Conservation (phyloP, 2,329 filamentous ascomycete species). For the Alternaria dauci region DNA sequence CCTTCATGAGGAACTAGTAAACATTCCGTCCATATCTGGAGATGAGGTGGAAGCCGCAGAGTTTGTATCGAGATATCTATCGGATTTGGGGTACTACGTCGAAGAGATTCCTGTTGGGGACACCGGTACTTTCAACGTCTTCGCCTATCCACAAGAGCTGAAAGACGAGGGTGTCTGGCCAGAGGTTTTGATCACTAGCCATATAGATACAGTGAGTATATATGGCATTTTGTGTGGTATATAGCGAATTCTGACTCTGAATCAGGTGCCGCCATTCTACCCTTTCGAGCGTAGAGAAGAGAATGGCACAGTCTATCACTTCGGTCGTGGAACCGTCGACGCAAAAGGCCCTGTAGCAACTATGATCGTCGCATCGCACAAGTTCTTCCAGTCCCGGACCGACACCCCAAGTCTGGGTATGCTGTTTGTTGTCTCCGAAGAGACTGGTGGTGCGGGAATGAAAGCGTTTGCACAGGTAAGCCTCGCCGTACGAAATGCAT, state of each 20-base stretch:
- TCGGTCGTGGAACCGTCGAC: constrained; percentile 76
- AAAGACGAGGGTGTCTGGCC: constrained; percentile 53
- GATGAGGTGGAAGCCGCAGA: constrained; percentile 72
- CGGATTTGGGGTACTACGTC: constrained; percentile 59
- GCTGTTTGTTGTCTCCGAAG: constrained; percentile 79
- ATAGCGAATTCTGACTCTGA: not conserved
- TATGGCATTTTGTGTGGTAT: not conserved
- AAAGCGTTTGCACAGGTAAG: constrained; percentile 42
- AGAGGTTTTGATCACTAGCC: constrained; percentile 73
- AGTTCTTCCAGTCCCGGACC: constrained; percentile 56
- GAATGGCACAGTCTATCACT: constrained; percentile 59
- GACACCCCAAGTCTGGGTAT: constrained; percentile 51
- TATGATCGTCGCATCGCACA: constrained; percentile 72
- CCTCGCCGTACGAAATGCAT: not conserved
- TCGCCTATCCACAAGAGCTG: constrained; percentile 65
- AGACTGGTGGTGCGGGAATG: constrained; percentile 84
- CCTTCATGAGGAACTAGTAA: constrained; percentile 36
- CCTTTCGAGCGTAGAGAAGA: constrained; percentile 64
- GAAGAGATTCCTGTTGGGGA: constrained; percentile 54
- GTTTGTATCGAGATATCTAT: constrained; percentile 73
- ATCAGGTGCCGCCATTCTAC: constrained; percentile 66
- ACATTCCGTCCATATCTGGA: constrained; percentile 51
- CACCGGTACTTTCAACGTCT: constrained; percentile 72
- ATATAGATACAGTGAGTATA: constrained; percentile 72
- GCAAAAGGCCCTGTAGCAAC: constrained; percentile 67